Evolutionary conservation across 78 protist species (phyloP).

Genomic region (Protostelium mycophagum): DNA sequence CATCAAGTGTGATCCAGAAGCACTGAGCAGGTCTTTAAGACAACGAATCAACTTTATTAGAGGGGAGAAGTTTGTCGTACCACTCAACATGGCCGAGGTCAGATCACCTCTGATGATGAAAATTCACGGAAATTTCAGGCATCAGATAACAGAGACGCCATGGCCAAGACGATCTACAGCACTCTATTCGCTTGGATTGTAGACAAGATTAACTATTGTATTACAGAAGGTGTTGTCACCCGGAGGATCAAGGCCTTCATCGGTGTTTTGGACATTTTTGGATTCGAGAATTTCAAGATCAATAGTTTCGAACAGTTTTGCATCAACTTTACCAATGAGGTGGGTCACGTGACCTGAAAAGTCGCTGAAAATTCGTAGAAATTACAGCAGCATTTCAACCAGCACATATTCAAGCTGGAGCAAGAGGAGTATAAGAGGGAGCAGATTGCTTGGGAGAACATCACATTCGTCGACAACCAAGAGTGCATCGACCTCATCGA

Average conservation of each 20-base stretch:
- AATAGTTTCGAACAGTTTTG: constrained; percentile 88
- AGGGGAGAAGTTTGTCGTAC: constrained; percentile 63
- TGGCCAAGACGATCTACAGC: constrained; percentile 81
- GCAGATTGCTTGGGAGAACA: constrained; percentile 62
- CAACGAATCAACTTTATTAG: constrained; percentile 17
- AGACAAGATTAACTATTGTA: constrained; percentile 41
- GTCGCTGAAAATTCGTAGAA: constrained; percentile 9
- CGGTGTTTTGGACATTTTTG: constrained; percentile 88
- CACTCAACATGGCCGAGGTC: constrained; percentile 28
- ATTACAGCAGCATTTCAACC: constrained; percentile 88
- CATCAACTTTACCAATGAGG: neutral
- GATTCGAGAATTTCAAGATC: constrained; percentile 82
- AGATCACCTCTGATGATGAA: neutral
- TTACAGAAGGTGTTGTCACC: neutral
- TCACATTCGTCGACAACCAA: constrained; percentile 62
- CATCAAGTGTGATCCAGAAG: constrained; percentile 26
- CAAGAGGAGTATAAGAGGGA: constrained; percentile 82
- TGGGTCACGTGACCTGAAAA: neutral
- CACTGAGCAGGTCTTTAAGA: neutral
- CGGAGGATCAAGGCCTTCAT: constrained; percentile 55
- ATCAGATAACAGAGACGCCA: constrained; percentile 62
- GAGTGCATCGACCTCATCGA: constrained; percentile 73
- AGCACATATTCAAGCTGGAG: constrained; percentile 77
- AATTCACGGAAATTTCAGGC: constrained; percentile 30
- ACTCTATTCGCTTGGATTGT: constrained; percentile 72